These are phyloP conservation scores for Acanthamoeba lugdunensis DNA, from an alignment of 208 protist genomes.

Conservation along the genomic window DNA sequence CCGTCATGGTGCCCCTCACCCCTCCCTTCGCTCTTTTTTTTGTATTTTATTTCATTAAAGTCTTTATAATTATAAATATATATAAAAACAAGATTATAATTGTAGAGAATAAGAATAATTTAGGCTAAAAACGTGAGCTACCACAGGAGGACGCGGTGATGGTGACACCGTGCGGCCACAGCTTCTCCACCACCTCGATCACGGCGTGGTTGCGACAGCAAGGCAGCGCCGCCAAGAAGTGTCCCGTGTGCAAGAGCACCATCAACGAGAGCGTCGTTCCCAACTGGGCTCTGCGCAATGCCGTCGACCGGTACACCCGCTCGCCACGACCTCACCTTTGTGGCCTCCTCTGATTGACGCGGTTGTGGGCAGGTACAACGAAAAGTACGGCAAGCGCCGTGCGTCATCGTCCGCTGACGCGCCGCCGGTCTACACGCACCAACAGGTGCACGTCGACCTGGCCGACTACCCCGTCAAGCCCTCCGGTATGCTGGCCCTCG, in stretches of 20 bases:
- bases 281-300: constrained; percentile 43
- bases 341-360: not conserved
- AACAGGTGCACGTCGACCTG: not conserved
- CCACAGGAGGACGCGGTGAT: constrained; percentile 2
- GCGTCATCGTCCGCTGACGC: not conserved
- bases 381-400: not conserved
- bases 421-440: not conserved
- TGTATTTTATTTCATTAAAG: too few relatives aligned
- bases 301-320: not conserved
- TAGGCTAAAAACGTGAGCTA: too few relatives aligned
- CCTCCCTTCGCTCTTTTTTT: too few relatives aligned
- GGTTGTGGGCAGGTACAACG: not conserved
- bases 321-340: not conserved
- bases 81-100: too few relatives aligned
- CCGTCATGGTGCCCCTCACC: not conserved
- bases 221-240: not conserved
- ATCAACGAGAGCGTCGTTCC: not conserved
- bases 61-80: too few relatives aligned
- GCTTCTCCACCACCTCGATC: not conserved
- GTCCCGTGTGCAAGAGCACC: constrained; percentile 27
- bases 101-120: too few relatives aligned
- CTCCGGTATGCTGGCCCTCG: not conserved
- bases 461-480: not conserved
- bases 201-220: not conserved
- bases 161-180: not conserved